Percentiles rank a stretch among this genome's conserved stretches.
These are phyloP conservation scores for Lunularia cruciata DNA, from an alignment of 225 moss, liverwort and hornwort species.

Conservation along the genomic window DNA sequence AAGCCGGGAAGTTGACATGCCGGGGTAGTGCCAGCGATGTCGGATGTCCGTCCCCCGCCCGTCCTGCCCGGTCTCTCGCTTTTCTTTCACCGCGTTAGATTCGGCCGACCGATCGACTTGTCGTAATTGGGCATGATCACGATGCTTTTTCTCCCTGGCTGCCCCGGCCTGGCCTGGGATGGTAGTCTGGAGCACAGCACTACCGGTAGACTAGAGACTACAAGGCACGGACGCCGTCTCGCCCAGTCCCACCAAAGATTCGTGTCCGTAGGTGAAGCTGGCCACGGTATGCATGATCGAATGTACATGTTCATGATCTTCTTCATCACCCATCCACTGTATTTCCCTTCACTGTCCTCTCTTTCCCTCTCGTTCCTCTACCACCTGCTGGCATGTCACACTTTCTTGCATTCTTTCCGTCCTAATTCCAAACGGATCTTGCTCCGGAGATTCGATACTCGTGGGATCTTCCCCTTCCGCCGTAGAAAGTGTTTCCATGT, in stretches of 20 bases:
- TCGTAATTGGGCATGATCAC: not conserved
- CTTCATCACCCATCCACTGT: slow-evolving; percentile 3
- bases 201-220: no score
- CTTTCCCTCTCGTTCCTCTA: not conserved
- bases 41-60: not conserved
- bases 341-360: not conserved
- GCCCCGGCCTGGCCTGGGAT: not conserved
- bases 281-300: slow-evolving; percentile 1
- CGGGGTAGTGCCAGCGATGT: not conserved
- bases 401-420: not conserved
- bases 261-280: slow-evolving; percentile 7
- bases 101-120: not conserved
- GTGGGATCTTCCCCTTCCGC: not conserved
- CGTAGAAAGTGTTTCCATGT: slow-evolving; percentile 13
- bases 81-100: not conserved
- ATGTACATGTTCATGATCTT: not conserved
- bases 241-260: slow-evolving; percentile 2
- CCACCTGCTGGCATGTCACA: slow-evolving; percentile 4
- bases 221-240: slow-evolving; percentile 5
- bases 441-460: not conserved
- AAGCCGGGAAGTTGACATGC: not conserved
- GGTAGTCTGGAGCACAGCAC: no score
- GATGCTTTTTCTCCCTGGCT: not conserved
- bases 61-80: no score
- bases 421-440: not conserved